A percentile compares a stretch with the other conserved stretches of the same genome.
phyloP scores from a whole-genome alignment of 1,139 yeast species.

The Debaryomyces sp. region DNA sequence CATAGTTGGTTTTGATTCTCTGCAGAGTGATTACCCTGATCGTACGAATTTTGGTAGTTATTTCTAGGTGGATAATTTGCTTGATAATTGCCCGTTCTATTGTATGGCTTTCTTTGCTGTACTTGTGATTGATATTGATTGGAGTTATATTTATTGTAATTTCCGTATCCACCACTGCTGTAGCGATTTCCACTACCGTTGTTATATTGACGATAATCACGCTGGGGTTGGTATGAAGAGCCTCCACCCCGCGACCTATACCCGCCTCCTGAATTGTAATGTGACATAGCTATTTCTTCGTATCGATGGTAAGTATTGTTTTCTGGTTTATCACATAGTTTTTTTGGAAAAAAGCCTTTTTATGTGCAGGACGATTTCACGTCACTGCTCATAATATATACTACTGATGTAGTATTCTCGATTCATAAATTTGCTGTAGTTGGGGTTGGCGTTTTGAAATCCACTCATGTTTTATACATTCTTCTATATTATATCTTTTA shows the following conservation, averaged over 20 bases:
- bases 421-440: conserved; percentile 18
- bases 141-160: neutral
- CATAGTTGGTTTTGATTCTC: conserved; percentile 49
- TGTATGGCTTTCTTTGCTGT: conserved; percentile 7
- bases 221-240: conserved; percentile 3
- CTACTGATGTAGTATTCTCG: conserved; percentile 11
- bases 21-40: conserved; percentile 12
- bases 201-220: conserved; percentile 6
- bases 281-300: conserved; percentile 1
- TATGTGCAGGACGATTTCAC: conserved; percentile 5
- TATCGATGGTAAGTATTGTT: neutral
- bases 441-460: conserved; percentile 25
- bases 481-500: conserved; percentile 33
- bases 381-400: neutral
- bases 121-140: conserved; percentile 3
- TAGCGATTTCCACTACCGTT: neutral
- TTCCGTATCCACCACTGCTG: neutral
- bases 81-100: conserved; percentile 6
- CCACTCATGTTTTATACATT: conserved; percentile 47
- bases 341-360: too few relatives aligned
- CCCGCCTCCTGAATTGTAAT: conserved; percentile 4
- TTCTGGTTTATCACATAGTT: neutral
- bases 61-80: conserved; percentile 6
- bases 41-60: conserved; percentile 16
- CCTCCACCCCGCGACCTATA: conserved; percentile 8